Percentiles rank a stretch among this genome's conserved stretches.
Conservation (phyloP, 345 rosid genomes). For the Ailanthus altissimus region DNA sequence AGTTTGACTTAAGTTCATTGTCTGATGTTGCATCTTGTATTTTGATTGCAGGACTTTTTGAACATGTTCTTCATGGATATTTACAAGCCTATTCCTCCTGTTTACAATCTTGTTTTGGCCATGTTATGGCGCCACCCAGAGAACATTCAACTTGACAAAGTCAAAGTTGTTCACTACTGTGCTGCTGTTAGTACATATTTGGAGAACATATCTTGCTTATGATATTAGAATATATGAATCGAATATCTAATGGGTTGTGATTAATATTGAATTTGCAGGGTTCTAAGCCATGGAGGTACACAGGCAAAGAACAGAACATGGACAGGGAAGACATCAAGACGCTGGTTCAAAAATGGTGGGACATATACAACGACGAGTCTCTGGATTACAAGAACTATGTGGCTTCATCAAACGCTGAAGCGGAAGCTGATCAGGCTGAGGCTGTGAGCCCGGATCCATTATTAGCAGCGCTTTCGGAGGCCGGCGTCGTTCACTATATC, state of each 20-base stretch:
- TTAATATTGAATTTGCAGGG: constrained; percentile 20
- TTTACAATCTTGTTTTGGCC: constrained; percentile 71
- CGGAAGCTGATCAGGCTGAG: background rate
- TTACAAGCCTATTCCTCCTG: constrained; percentile 57
- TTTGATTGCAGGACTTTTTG: constrained; percentile 48
- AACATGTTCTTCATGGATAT: constrained; percentile 66
- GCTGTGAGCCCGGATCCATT: constrained; percentile 17
- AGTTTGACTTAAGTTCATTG: background rate
- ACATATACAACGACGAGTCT: constrained; percentile 45
- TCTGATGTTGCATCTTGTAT: background rate
- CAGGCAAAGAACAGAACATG: constrained; percentile 52
- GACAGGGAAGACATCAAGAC: constrained; percentile 49
- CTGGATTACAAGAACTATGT: constrained; percentile 36
- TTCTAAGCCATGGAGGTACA: constrained; percentile 60
- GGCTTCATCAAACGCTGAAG: background rate
- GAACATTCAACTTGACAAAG: constrained; percentile 51
- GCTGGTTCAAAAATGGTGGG: constrained; percentile 54
- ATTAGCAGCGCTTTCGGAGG: constrained; percentile 42
- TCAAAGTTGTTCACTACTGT: constrained; percentile 74
- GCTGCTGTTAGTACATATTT: constrained; percentile 39
- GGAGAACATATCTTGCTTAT: no score
- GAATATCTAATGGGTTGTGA: background rate
- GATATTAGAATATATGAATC: no score
- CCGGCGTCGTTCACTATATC: constrained; percentile 28
- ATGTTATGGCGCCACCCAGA: constrained; percentile 86